phyloP scores from a whole-genome alignment of 306 rosid genomes.

The Crotalaria pallida region DNA sequence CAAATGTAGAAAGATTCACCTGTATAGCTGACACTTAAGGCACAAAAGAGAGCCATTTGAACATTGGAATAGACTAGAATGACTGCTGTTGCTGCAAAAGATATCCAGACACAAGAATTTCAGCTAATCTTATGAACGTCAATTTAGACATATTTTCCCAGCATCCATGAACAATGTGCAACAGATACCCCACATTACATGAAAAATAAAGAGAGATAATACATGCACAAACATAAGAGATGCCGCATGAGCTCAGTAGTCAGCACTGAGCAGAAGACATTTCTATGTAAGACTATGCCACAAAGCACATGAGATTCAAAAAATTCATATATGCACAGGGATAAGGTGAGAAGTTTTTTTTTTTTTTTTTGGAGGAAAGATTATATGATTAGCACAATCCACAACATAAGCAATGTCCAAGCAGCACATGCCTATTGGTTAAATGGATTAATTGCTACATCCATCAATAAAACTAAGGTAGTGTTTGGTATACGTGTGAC shows the following conservation, averaged over 20 bases:
- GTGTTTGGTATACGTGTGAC: too few species aligned
- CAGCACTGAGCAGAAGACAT: background rate
- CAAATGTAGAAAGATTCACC: slow-evolving; percentile 31
- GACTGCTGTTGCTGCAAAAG: slow-evolving; percentile 64
- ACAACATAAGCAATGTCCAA: background rate
- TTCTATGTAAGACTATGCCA: background rate
- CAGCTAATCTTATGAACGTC: slow-evolving; percentile 1
- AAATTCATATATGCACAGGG: background rate
- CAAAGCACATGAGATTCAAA: background rate
- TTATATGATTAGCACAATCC: background rate
- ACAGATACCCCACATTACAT: background rate
- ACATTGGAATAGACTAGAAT: slow-evolving; percentile 63
- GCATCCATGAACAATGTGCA: slow-evolving; percentile 12
- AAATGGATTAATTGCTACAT: background rate
- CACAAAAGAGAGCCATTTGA: slow-evolving; percentile 85
- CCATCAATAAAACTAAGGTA: background rate
- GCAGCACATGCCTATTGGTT: background rate
- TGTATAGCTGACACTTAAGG: slow-evolving; percentile 61
- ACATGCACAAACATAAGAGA: background rate
- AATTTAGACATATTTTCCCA: background rate
- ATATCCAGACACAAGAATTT: slow-evolving; percentile 24
- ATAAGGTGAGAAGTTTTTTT: background rate
- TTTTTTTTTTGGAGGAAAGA: slow-evolving; percentile 1
- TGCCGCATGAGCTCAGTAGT: background rate
- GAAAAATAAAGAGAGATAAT: background rate